Base-by-base conservation (phyloP, 2,329 filamentous ascomycete genomes). In the Cryphonectria parasitica region DNA sequence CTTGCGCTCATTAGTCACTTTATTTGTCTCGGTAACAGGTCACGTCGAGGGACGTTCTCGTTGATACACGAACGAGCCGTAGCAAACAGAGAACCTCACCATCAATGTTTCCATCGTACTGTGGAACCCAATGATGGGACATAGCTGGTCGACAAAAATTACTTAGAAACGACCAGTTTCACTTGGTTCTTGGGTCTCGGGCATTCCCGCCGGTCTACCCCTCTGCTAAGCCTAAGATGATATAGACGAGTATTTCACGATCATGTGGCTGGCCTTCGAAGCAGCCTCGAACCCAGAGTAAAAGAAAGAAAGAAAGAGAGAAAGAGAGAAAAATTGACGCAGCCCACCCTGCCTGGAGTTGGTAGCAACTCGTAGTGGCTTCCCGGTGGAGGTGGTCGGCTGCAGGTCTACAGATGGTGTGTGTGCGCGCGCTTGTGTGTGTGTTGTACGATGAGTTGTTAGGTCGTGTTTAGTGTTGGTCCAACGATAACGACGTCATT, bases 401-500 rank as follows among this genome's bases (percentile, higher is more conserved):
- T 56, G n/a, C n/a, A 56, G 52, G 52, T n/a, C 19, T 22, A 49
- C 43, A 17, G 7, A 15, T 54, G 45, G 45, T 52, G 19, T 7
- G 19, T 25, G 22, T 34, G 34, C 34, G 34, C 6, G 34, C 34
- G 34, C 6, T 3, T 34, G 34, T 34, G 34, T 34, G 34, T 34
- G 19, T 39, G 60, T 11, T 25, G 60, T 25, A 3, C 34, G 11
- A 43, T 36, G 60, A 10, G 45, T 49, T 49, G 45, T 49, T 49
- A 49, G 60, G 22, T 41, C 25, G 22, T 58, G 3, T 36, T 67
- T 71, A 71, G 70, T 69, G 62, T 43, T 61, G 54, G 25, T 58
- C 6, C 25, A 19, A 34, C 54, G 54, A 28, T 31, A 65, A 41
- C 62, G 68, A 72, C 69, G 71, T 72, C 71, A 72, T 72, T 61